Evolutionary conservation across 768 basidiomycete genomes (phyloP), one percentile per base, ranked within the genome.

Genomic region (Lepiota brunneoincarnata): DNA sequence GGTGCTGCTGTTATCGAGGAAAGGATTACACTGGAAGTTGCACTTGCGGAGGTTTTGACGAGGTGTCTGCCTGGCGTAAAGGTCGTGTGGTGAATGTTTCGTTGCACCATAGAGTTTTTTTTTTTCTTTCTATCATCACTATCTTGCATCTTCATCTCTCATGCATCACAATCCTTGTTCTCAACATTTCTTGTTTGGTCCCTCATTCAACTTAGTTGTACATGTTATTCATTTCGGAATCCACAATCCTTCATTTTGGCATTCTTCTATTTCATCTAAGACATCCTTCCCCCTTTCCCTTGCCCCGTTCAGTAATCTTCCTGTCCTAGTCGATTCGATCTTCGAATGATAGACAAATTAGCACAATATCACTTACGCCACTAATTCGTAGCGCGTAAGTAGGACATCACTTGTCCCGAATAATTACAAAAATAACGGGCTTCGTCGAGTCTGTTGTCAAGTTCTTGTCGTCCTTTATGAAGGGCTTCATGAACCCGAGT

Each of bases 1-100:
- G 21, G 42, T 31, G 31, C 4, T 31, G 31, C 26, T 31, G 11
- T 31, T 10, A 31, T 31, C 31, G 51, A 52, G 51, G 51, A 52
- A 21, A 52, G 35, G 43, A 52, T 52, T n/a, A 52, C 51, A 35
- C 23, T 52, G 2, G 51, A 52, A 28, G 51, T 52, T 52, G 51
- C 51, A 31, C 51, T 52, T 52, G 51, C 34, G 21, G 51, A 52
- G 28, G 42, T 52, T 7, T 52, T 52, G 51, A 23, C 34, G 41
- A 52, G 51, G 42, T 52, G 51, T 23, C 44, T 52, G 31, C 51
- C 51, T 52, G 51, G 51, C 28, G 51, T 45, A 7, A 35, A 42
- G 18, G 51, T 52, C 24, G 51, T 52, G 35, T 20, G 51, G 41
- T 52, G 35, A 17, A 46, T 34, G 42, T 4, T 21, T 20, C 26